Percentiles rank a stretch among this genome's conserved stretches.
Conservation (phyloP, 176 grass and related monocot species). For the Oryza coarctata region DNA sequence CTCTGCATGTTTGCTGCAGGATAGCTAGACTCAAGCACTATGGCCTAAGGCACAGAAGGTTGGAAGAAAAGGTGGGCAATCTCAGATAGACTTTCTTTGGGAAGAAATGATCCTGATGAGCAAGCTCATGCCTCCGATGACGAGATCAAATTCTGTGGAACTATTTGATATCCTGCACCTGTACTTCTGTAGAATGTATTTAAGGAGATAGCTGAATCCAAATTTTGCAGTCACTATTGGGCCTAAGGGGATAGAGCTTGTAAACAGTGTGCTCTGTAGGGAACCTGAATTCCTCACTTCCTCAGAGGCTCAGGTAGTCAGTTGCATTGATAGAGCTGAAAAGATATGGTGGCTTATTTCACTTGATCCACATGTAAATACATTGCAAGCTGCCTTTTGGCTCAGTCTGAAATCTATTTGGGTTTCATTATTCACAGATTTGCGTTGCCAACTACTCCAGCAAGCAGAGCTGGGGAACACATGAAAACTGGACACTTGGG, state of each 20-base stretch:
- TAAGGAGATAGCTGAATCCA: not conserved
- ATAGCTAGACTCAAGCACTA: constrained; percentile 38
- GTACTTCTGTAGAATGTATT: not conserved
- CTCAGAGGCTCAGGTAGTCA: not conserved
- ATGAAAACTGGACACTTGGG: not conserved
- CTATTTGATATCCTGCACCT: not conserved
- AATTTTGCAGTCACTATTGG: not conserved
- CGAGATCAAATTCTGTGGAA: not conserved
- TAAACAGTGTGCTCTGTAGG: not conserved
- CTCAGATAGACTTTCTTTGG: constrained; percentile 78
- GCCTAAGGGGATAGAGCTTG: not conserved
- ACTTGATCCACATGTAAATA: not conserved
- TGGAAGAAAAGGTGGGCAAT: constrained; percentile 66
- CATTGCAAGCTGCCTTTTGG: not conserved
- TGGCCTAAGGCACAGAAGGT: constrained; percentile 53
- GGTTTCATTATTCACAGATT: not conserved
- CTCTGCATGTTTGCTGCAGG: constrained; percentile 29
- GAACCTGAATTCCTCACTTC: constrained; percentile 3
- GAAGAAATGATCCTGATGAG: constrained; percentile 55
- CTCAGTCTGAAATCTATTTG: not conserved
- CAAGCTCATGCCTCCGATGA: not conserved
- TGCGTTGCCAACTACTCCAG: not conserved
- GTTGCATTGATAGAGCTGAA: constrained; percentile 10
- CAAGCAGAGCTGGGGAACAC: not conserved
- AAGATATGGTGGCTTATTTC: not conserved